Conservation (phyloP, 2,329 filamentous ascomycete species). For the Alternaria alternata region DNA sequence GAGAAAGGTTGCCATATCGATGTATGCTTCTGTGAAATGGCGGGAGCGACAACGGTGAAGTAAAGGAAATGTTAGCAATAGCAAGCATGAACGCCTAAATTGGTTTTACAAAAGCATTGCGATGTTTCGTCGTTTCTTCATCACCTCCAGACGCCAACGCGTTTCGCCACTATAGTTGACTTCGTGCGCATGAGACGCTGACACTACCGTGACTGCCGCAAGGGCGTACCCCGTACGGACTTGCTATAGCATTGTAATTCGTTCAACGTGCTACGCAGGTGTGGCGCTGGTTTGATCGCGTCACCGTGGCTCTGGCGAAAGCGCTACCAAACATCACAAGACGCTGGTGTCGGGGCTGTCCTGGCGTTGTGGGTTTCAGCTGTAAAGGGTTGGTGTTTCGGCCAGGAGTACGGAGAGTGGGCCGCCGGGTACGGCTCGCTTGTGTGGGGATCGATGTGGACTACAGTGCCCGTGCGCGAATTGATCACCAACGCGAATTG, state of each 20-base stretch:
- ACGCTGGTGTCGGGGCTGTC: constrained; percentile 36
- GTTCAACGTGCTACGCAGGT: constrained; percentile 7
- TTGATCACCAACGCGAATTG: no score
- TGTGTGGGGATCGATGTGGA: background rate
- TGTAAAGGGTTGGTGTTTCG: constrained; percentile 25
- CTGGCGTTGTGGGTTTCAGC: constrained; percentile 35
- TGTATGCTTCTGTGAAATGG: background rate
- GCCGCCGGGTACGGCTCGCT: background rate
- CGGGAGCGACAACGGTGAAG: background rate
- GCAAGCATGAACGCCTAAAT: constrained; percentile 7
- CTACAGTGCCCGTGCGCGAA: no score
- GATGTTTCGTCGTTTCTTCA: constrained; percentile 11
- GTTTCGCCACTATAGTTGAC: constrained; percentile 17
- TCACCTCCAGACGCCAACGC: constrained; percentile 24
- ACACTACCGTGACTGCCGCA: constrained; percentile 11
- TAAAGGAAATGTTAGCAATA: constrained; percentile 6
- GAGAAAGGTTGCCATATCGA: constrained; percentile 25
- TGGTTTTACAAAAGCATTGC: constrained; percentile 15
- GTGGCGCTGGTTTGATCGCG: constrained; percentile 1
- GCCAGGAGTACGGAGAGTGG: constrained; percentile 8
- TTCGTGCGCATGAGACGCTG: constrained; percentile 12
- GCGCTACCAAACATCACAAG: constrained; percentile 22
- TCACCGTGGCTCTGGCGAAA: constrained; percentile 10
- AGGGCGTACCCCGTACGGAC: background rate
- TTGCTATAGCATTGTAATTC: constrained; percentile 10